These are phyloP conservation scores for Colletotrichum lini DNA, from an alignment of 2,329 filamentous ascomycete species.

Conservation along the genomic window DNA sequence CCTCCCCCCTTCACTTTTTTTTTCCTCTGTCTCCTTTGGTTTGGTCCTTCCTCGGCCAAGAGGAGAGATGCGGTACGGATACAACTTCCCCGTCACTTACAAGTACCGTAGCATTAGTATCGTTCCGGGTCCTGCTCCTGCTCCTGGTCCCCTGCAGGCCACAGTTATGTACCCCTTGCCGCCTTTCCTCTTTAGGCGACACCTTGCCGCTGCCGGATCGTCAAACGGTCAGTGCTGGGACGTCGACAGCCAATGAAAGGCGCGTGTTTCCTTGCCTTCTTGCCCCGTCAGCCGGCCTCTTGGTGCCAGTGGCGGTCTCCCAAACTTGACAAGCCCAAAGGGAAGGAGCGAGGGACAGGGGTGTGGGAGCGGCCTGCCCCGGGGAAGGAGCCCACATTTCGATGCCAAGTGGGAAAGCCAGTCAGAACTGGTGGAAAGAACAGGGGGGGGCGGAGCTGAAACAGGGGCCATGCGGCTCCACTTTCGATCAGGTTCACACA, in stretches of 20 bases:
- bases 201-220: slow-evolving; percentile 35
- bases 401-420: slow-evolving; percentile 21
- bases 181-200: slow-evolving; percentile 23
- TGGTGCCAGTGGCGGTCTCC: not conserved
- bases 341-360: slow-evolving; percentile 9
- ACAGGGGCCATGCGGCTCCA: slow-evolving; percentile 40
- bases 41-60: not conserved
- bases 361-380: slow-evolving; percentile 28
- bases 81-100: slow-evolving; percentile 11
- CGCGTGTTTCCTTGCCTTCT: slow-evolving; percentile 13
- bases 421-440: slow-evolving; percentile 25
- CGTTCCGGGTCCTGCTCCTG: not conserved
- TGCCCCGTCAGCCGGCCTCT: not conserved
- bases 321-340: slow-evolving; percentile 16
- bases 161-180: slow-evolving; percentile 28
- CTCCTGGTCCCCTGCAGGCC: slow-evolving; percentile 8
- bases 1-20: not conserved
- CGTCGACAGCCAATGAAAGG: slow-evolving; percentile 9
- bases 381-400: slow-evolving; percentile 30
- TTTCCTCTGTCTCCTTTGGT: not conserved
- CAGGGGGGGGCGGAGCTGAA: slow-evolving; percentile 35
- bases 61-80: no score
- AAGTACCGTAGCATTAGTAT: not conserved
- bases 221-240: slow-evolving; percentile 30
- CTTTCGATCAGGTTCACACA: not conserved